phyloP scores from a whole-genome alignment of 768 basidiomycete species.

The Hydnomerulius pinastri region DNA sequence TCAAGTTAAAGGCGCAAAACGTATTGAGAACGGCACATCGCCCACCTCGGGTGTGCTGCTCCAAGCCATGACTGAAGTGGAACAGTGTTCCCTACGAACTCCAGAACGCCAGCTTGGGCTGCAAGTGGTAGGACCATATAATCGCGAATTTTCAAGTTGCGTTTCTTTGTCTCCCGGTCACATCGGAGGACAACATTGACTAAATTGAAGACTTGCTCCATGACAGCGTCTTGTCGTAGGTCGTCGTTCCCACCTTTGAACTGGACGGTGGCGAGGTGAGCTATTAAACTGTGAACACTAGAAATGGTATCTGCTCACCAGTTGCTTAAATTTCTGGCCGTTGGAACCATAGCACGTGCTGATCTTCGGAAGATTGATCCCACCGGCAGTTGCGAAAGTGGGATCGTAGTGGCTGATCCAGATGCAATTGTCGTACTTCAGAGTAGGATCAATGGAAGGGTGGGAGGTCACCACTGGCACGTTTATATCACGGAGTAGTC shows the following conservation, averaged over 20 bases:
- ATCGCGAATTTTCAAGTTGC: slow-evolving; percentile 72
- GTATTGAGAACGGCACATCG: background rate
- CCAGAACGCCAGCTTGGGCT: slow-evolving; percentile 78
- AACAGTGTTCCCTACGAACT: slow-evolving; percentile 83
- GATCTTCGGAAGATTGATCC: slow-evolving; percentile 83
- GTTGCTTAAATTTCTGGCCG: slow-evolving; percentile 68
- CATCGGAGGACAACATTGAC: slow-evolving; percentile 75
- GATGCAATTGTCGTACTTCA: slow-evolving; percentile 68
- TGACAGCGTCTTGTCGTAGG: slow-evolving; percentile 94
- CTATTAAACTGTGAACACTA: background rate
- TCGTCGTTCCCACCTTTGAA: slow-evolving; percentile 95
- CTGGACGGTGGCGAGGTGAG: slow-evolving; percentile 40
- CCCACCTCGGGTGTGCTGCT: slow-evolving; percentile 63
- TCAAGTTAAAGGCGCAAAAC: slow-evolving; percentile 1
- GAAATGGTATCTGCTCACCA: slow-evolving; percentile 52
- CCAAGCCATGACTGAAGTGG: slow-evolving; percentile 65
- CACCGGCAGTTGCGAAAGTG: slow-evolving; percentile 68
- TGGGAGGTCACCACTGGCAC: slow-evolving; percentile 86
- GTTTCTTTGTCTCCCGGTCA: slow-evolving; percentile 75
- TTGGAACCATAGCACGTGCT: slow-evolving; percentile 65
- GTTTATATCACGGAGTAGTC: slow-evolving; percentile 49
- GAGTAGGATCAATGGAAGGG: slow-evolving; percentile 67
- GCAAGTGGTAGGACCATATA: slow-evolving; percentile 91
- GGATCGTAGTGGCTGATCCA: slow-evolving; percentile 65
- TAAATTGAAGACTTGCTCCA: slow-evolving; percentile 96